Evolutionary conservation across 495 filamentous ascomycete genomes (phyloP).

Genomic region (Hypomontagnella monticulosa): DNA sequence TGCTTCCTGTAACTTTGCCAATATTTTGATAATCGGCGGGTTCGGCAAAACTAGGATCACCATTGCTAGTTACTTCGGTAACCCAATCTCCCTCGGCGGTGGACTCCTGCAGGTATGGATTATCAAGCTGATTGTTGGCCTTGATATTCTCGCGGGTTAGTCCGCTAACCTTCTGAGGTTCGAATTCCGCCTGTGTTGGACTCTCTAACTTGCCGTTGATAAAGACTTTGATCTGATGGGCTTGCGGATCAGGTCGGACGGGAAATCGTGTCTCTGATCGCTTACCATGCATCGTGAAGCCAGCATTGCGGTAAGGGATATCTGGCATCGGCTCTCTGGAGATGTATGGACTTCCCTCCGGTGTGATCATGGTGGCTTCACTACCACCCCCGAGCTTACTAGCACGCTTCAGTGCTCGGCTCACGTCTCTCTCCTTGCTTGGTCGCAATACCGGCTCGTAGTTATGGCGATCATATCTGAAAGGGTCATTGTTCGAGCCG

Average conservation of each 20-base stretch:
- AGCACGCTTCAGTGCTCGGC: constrained; percentile 25
- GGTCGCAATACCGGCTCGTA: constrained; percentile 14
- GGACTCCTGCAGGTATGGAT: not conserved
- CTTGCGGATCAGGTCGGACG: not conserved
- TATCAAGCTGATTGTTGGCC: not conserved
- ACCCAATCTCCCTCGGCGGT: constrained; percentile 39
- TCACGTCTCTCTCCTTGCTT: constrained; percentile 35
- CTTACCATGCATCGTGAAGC: not conserved
- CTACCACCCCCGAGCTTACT: constrained; percentile 16
- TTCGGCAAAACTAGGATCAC: constrained; percentile 26
- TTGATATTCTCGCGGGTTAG: no score
- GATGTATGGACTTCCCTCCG: constrained; percentile 1
- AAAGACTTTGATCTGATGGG: not conserved
- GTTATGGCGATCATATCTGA: constrained; percentile 8
- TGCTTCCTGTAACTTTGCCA: constrained; percentile 49
- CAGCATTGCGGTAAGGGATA: not conserved
- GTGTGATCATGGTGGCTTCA: constrained; percentile 2
- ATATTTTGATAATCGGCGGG: not conserved
- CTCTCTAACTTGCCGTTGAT: not conserved
- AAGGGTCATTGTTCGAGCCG: constrained; percentile 16
- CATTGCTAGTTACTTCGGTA: constrained; percentile 43
- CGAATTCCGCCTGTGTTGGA: not conserved
- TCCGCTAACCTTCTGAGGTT: no score
- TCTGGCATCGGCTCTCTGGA: not conserved
- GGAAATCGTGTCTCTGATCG: not conserved